Conservation (phyloP, 1,284 basidiomycete genomes). For the Moniliophthora roreri region DNA sequence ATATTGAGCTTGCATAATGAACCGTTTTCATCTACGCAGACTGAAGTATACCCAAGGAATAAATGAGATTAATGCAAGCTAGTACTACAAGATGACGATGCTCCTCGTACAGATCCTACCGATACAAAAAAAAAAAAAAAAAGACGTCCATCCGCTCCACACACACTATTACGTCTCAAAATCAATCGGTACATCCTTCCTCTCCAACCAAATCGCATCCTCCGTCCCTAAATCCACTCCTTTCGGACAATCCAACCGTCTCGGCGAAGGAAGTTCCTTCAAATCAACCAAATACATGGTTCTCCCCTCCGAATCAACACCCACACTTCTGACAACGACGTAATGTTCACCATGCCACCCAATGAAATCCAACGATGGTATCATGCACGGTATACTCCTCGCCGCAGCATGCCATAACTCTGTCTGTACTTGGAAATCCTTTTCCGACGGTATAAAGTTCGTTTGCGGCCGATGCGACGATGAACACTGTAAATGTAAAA, state of each 20-base stretch:
- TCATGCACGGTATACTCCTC: slow-evolving; percentile 43
- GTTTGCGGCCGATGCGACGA: slow-evolving; percentile 51
- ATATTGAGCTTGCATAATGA: no score
- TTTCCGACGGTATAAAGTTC: slow-evolving; percentile 52
- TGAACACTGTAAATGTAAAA: slow-evolving; percentile 55
- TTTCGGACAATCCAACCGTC: slow-evolving; percentile 62
- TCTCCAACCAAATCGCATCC: slow-evolving; percentile 65
- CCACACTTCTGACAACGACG: slow-evolving; percentile 47
- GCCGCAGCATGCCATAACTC: slow-evolving; percentile 54
- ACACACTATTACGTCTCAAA: slow-evolving; percentile 45
- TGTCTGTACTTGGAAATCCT: slow-evolving; percentile 55
- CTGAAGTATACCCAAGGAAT: no score
- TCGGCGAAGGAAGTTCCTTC: slow-evolving; percentile 59
- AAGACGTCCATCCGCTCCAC: no score
- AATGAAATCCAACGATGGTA: slow-evolving; percentile 59
- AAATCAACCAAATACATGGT: slow-evolving; percentile 40
- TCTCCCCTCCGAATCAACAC: background rate
- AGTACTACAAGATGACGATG: no score
- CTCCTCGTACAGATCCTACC: no score
- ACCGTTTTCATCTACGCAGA: no score
- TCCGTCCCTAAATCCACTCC: slow-evolving; percentile 64
- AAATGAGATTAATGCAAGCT: no score
- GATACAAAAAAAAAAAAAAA: no score
- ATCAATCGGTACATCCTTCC: slow-evolving; percentile 70
- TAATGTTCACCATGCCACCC: slow-evolving; percentile 72